Base-by-base conservation (phyloP, 192 early-diverging fungal species). In the Kickxella alabastrina region DNA sequence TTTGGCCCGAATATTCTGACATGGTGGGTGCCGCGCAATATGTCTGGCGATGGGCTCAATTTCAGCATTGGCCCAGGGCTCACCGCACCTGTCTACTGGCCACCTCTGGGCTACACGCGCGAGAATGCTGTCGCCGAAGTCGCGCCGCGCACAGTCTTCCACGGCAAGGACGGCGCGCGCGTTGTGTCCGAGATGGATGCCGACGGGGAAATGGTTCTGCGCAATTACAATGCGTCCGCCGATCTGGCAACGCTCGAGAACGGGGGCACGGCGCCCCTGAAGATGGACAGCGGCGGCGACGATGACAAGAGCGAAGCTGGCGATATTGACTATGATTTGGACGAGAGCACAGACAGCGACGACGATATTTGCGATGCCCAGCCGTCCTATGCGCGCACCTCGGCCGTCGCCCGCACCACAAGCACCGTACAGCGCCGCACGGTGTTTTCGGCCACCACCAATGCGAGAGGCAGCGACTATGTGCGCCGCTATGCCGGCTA, bases 1-100 rank as follows among this genome's bases (percentile, higher is more conserved):
- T 80, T 98, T 43, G 95, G 89, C n/a, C 52, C 62, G 2, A 77
- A 64, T 43, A 58, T 78, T 13, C 55, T 83, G 55, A 62, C 90
- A 4, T 98, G 92, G 95, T 81, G 84, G 61, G 62, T 86, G 62
- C 92, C 92, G 14, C 68, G 79, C 53, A 43, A 36, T 1, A 67
- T 79, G 44, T 27, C 43, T 6, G 86, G 87, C 27, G 79, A 83
- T 17, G 94, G 94, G 9, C 57, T 90, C 9, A 49, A 74, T 19
- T 92, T 84, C 60, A 59, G 78, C 7, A 80, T 92, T 25, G 61
- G 43, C 12, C 40, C 75, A n/a, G 72, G 65, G 10, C 77, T 54
- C 27, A 49, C 49, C 3, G 55, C 68, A 10, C 57, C 71, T 1
- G 72, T 77, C 49, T 69, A 80, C 53, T 90, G 87, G 87, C 90